Evolutionary conservation across 768 basidiomycete genomes (phyloP).

Genomic region (Ephemerocybe angulata): DNA sequence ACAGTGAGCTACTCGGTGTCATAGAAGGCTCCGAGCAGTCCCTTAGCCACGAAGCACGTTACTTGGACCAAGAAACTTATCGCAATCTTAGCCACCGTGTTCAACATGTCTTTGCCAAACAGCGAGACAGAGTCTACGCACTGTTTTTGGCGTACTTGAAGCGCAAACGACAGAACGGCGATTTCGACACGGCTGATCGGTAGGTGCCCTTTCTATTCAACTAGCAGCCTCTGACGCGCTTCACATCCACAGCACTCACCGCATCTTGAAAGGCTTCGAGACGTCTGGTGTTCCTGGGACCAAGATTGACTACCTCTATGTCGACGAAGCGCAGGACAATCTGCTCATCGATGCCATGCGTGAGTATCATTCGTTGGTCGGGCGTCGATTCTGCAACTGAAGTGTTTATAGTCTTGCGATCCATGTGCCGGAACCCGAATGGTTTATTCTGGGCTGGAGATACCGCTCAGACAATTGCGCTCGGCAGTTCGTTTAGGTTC

Average conservation of each 20-base stretch:
- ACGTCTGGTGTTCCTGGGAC: slow-evolving; percentile 32
- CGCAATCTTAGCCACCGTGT: slow-evolving; percentile 45
- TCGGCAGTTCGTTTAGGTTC: slow-evolving; percentile 70
- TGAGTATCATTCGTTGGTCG: slow-evolving; percentile 24
- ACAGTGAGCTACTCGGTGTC: slow-evolving; percentile 66
- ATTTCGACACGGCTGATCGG: slow-evolving; percentile 62
- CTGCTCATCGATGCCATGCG: slow-evolving; percentile 60
- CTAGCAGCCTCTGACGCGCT: not conserved
- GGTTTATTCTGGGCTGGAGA: slow-evolving; percentile 80
- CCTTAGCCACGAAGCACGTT: slow-evolving; percentile 29
- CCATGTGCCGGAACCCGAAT: slow-evolving; percentile 58
- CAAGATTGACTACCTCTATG: slow-evolving; percentile 57
- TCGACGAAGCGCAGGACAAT: slow-evolving; percentile 75
- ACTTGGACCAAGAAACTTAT: slow-evolving; percentile 45
- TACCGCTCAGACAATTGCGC: slow-evolving; percentile 74
- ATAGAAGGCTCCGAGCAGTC: slow-evolving; percentile 68
- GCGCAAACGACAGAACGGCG: slow-evolving; percentile 38
- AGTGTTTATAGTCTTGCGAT: slow-evolving; percentile 47
- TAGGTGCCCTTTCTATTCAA: slow-evolving; percentile 17
- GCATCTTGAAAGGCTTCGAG: slow-evolving; percentile 37
- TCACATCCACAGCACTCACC: slow-evolving; percentile 44
- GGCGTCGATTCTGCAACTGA: not conserved
- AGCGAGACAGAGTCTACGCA: slow-evolving; percentile 46
- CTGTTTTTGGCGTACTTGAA: slow-evolving; percentile 52
- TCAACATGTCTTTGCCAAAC: slow-evolving; percentile 52